These are phyloP conservation scores for Trichoderma polysporum DNA, from an alignment of 2,329 filamentous ascomycete genomes.

Conservation along the genomic window DNA sequence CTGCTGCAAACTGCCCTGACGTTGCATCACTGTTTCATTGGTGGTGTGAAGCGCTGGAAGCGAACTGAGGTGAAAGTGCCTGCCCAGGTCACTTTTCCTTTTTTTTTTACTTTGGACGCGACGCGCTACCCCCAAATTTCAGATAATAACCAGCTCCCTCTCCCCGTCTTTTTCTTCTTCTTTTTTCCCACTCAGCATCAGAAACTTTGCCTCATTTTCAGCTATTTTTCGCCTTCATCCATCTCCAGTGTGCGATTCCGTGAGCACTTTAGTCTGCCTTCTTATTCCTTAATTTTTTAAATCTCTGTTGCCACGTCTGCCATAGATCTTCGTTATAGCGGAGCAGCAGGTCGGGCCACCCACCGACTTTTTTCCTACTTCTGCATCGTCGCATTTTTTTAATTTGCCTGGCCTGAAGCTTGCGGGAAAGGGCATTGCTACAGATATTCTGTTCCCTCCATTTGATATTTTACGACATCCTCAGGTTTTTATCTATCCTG, in stretches of 20 bases:
- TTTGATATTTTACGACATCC: conserved; percentile 10
- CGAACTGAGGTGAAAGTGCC: not conserved
- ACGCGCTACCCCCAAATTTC: conserved; percentile 17
- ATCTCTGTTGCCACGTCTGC: not conserved
- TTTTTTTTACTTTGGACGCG: conserved; percentile 20
- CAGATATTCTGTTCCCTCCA: not conserved
- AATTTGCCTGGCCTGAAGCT: not conserved
- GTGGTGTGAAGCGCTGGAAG: conserved; percentile 13
- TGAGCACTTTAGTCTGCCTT: not conserved
- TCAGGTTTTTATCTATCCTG: not conserved
- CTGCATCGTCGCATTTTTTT: conserved; percentile 18
- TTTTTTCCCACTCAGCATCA: conserved; percentile 5
- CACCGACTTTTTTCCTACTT: conserved; percentile 17
- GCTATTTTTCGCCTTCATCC: not conserved
- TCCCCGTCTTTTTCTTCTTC: not conserved
- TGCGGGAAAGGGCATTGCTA: not conserved
- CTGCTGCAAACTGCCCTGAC: not conserved
- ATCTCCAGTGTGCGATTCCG: not conserved
- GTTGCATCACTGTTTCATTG: conserved; percentile 3
- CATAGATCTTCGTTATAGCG: not conserved
- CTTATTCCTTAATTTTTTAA: not conserved
- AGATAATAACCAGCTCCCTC: conserved; percentile 7
- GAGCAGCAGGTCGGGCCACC: not conserved
- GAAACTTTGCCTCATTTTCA: not conserved
- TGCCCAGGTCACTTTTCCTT: conserved; percentile 20